These are phyloP conservation scores for Pascua sp. DNA, from an alignment of 1,284 basidiomycete genomes.

Conservation along the genomic window DNA sequence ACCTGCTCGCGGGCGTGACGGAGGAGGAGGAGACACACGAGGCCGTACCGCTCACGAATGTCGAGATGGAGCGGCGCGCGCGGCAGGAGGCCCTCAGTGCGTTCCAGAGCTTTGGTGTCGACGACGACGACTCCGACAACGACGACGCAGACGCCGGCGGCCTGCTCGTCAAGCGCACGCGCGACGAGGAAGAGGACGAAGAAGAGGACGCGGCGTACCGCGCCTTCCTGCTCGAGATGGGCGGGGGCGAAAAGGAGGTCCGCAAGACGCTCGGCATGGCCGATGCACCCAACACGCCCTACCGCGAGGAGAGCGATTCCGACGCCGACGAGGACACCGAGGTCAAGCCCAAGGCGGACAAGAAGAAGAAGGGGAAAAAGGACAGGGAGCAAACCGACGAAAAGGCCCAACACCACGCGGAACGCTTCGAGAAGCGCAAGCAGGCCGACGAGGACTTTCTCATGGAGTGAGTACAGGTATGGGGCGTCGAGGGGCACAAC, in stretches of 20 bases:
- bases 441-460: constrained; percentile 64
- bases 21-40: constrained; percentile 22
- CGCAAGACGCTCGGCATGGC: constrained; percentile 53
- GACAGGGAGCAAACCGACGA: constrained; percentile 28
- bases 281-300: constrained; percentile 22
- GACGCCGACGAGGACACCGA: constrained; percentile 57
- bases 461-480: constrained; percentile 64
- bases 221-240: constrained; percentile 67
- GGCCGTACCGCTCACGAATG: constrained; percentile 60
- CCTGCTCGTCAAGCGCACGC: constrained; percentile 56
- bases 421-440: constrained; percentile 28
- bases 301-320: constrained; percentile 49
- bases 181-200: constrained; percentile 71
- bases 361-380: constrained; percentile 56
- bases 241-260: constrained; percentile 71
- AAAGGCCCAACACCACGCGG: constrained; percentile 56
- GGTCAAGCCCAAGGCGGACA: constrained; percentile 58
- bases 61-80: constrained; percentile 71
- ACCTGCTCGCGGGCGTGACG: constrained; percentile 41
- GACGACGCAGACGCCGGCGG: constrained; percentile 58
- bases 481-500: background rate
- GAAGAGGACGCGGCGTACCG: constrained; percentile 73
- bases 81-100: constrained; percentile 79
- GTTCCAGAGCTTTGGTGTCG: constrained; percentile 48
- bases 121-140: constrained; percentile 50